phyloP scores from a whole-genome alignment of 352 stramenopile genomes.

The Paralagenidium karlingii region DNA sequence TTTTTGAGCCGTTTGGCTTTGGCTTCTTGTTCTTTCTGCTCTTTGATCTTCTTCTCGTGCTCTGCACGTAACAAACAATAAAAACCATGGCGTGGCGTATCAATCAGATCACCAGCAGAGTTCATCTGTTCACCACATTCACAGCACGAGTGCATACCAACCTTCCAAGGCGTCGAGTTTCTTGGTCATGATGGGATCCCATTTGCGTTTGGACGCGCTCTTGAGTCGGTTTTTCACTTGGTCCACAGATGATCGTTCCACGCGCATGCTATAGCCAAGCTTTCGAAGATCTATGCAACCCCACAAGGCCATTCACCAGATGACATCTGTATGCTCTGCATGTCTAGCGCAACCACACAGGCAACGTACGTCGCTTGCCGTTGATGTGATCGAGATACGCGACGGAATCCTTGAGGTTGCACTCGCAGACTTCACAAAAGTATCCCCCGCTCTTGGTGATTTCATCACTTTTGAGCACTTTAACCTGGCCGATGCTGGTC shows the following conservation, averaged over 20 bases:
- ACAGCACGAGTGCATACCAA: slow-evolving; percentile 12
- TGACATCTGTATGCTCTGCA: not conserved
- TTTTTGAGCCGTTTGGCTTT: slow-evolving; percentile 31
- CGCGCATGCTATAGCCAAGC: slow-evolving; percentile 86
- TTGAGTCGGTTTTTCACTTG: slow-evolving; percentile 81
- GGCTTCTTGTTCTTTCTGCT: slow-evolving; percentile 45
- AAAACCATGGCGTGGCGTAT: not conserved
- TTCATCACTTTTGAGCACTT: slow-evolving; percentile 81
- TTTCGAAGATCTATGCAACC: slow-evolving; percentile 66
- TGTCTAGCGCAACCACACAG: not conserved
- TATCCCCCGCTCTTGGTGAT: slow-evolving; percentile 69
- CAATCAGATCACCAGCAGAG: not conserved
- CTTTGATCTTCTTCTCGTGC: slow-evolving; percentile 79
- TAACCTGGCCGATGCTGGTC: slow-evolving; percentile 65
- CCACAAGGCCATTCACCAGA: not conserved
- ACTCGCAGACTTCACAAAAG: slow-evolving; percentile 90
- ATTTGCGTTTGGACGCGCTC: slow-evolving; percentile 71
- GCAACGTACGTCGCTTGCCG: slow-evolving; percentile 83
- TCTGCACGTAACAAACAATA: slow-evolving; percentile 14
- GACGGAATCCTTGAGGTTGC: slow-evolving; percentile 86
- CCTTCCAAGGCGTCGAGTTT: slow-evolving; percentile 74
- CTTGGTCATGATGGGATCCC: slow-evolving; percentile 67
- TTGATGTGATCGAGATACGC: slow-evolving; percentile 94
- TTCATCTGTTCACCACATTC: not conserved
- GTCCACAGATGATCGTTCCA: slow-evolving; percentile 78